A percentile compares a stretch with the other conserved stretches of the same genome.
Evolutionary conservation across 805 yeast genomes (phyloP).

Genomic region (Candida qinlingensis): DNA sequence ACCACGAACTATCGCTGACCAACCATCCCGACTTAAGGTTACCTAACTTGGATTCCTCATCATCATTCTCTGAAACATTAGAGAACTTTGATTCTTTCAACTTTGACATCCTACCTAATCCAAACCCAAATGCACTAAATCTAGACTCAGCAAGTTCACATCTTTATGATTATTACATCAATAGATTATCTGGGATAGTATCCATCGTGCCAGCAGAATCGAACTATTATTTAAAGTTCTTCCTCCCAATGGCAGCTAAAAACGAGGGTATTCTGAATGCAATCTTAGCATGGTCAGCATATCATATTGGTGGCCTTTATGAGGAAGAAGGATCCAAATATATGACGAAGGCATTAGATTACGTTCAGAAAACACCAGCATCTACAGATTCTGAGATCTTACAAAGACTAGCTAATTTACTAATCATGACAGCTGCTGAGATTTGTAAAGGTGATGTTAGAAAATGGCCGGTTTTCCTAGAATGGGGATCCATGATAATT

Average conservation of each 20-base stretch:
- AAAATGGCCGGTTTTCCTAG: constrained; percentile 65
- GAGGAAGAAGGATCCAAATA: constrained; percentile 43
- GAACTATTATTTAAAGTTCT: constrained; percentile 47
- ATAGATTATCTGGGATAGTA: constrained; percentile 41
- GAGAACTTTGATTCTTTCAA: constrained; percentile 12
- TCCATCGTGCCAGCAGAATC: constrained; percentile 43
- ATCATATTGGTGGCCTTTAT: constrained; percentile 30
- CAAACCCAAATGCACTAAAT: constrained; percentile 19
- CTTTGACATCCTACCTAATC: constrained; percentile 15
- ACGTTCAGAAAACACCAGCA: constrained; percentile 32
- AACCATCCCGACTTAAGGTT: constrained; percentile 5
- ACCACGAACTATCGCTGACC: constrained; percentile 3
- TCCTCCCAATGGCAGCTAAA: constrained; percentile 46
- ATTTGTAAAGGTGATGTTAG: constrained; percentile 78
- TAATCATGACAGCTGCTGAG: constrained; percentile 73
- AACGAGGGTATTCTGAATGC: constrained; percentile 46
- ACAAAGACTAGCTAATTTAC: constrained; percentile 54
- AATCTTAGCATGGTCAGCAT: constrained; percentile 54
- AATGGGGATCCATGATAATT: constrained; percentile 61
- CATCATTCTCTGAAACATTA: constrained; percentile 4
- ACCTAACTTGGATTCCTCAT: not conserved
- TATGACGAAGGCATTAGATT: constrained; percentile 41
- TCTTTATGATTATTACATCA: constrained; percentile 46
- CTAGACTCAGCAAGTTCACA: constrained; percentile 39
- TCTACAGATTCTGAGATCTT: constrained; percentile 20